Conservation (phyloP, 345 rosid species). For the Bruguiera parviflora region DNA sequence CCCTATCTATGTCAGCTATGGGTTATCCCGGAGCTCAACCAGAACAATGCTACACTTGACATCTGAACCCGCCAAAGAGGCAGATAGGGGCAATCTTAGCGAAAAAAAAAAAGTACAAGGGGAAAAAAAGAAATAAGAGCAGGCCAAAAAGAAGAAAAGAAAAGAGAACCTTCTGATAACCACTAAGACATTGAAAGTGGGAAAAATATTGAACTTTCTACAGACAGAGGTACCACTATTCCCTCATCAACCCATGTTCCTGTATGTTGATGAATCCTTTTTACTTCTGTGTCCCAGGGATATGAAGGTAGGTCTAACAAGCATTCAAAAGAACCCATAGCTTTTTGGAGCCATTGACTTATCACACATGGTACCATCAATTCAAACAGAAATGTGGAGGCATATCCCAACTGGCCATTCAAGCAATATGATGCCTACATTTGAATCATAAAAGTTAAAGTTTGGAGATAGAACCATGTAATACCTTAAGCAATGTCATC, state of each 20-base stretch:
- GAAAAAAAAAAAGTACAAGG: neutral
- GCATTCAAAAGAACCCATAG: too few relatives aligned
- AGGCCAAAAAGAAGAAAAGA: neutral
- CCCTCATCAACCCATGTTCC: neutral
- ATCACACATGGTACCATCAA: neutral
- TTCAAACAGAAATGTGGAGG: neutral
- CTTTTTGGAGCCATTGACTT: neutral
- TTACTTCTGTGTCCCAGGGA: neutral
- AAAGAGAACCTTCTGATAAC: neutral
- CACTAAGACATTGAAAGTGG: neutral
- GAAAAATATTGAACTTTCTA: neutral
- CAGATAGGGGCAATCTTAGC: neutral
- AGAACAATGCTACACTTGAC: neutral
- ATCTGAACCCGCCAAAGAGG: neutral
- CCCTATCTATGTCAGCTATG: too few relatives aligned
- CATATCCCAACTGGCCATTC: neutral
- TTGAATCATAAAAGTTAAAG: neutral
- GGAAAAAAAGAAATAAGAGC: neutral
- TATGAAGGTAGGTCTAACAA: too few relatives aligned
- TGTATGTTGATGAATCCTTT: neutral
- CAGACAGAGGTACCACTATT: neutral
- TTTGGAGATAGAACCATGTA: neutral
- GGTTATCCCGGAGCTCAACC: neutral
- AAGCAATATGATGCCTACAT: constrained; percentile 8
- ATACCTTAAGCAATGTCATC: constrained; percentile 87